Base-by-base conservation (phyloP, 2,329 filamentous ascomycete species). In the Neopestalotiopsis sp. region DNA sequence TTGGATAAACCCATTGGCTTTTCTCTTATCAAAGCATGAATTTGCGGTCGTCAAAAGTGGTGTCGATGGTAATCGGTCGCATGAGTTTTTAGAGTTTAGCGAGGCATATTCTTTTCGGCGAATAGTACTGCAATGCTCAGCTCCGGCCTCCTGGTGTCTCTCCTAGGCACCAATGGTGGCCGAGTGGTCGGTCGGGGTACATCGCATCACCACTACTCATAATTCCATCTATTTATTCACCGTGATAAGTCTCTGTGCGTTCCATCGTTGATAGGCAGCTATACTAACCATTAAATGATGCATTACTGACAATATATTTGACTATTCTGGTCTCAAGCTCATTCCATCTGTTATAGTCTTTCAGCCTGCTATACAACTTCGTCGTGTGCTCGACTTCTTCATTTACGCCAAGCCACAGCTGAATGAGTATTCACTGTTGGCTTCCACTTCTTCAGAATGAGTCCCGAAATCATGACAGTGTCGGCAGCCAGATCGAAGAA, bases 131-230 rank as follows among this genome's bases (percentile, higher is more conserved):
- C 45, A n/a, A 20, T 53, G 17, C n/a, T 53, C 24, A 28, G 24
- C 24, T 28, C 24, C 24, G 24, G 14, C 17, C 59, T 61, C 30
- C 12, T 13, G 34, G 5, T 34, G 59, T 34, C 9, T 5, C 3
- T 59, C 24, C 30, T 20, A 61, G 59, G 59, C 59, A 61, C 30
- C 59, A 61, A 42, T 20, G 59, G 30, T 20, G 57, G 30, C 10
- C 14, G 28, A n/a, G 32, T 10, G 34, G 34, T 10, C 28, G 32
- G 28, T 61, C 59, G 59, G 28, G 28, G n/a, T 34, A 30, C 38
- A 30, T 7, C 9, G 10, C 32, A 5, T 61, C n/a, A 34, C 30
- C 20, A 61, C 34, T 7, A 38, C 34, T 38, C 34, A 1, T 5
- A 38, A 10, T 10, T 38, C 34, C 10, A 38, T 10, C 34, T 38